Evolutionary conservation across 352 stramenopile genomes (phyloP), one percentile per base, ranked within the genome.

Genomic region (Phytopythium cucurbitacearum): DNA sequence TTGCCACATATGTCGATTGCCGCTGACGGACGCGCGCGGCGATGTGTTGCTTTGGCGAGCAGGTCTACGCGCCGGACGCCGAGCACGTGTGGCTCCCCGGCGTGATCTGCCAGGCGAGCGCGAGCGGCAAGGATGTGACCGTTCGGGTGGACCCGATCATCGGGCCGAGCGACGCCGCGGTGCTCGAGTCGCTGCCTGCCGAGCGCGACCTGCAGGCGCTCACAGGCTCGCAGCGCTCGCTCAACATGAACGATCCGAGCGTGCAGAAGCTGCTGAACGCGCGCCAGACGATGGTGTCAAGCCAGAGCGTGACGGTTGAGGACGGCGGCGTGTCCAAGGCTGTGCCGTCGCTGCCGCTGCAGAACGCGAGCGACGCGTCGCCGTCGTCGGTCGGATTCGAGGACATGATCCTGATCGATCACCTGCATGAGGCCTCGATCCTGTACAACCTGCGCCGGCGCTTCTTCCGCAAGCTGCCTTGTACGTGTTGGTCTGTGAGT

Each of bases 391-490:
- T 69, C 35, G 84, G 84, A 3, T 92, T 87, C 54, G 83, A 93
- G 38, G 85, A 95, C 59, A 93, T 95, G 85, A 92, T 95, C 63
- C 82, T 81, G 35, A 86, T 95, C 44, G 80, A 92, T 45, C 81
- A 93, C 59, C 64, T 95, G 56, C 83, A 93, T 53, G 85, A 95
- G 50, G 83, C 84, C 16, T 87, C 84, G 33, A 95, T 95, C 50
- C 67, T 95, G 43, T 85, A 94, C 62, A 95, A 95, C 60, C 60
- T 95, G 21, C 62, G 80, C 9, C 68, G 67, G 3, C 67, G 85
- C 4, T 94, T 93, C 63, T 91, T 94, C 61, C 67, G 69, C 28
- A 72, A 82, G 42, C 59, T 92, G 46, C 82, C 82, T 64, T 94
- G 78, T 92, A 82, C 58, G 76, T 53, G 37, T 52, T 42, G 40